Evolutionary conservation across 768 basidiomycete species (phyloP).

Genomic region (Mycena metata): DNA sequence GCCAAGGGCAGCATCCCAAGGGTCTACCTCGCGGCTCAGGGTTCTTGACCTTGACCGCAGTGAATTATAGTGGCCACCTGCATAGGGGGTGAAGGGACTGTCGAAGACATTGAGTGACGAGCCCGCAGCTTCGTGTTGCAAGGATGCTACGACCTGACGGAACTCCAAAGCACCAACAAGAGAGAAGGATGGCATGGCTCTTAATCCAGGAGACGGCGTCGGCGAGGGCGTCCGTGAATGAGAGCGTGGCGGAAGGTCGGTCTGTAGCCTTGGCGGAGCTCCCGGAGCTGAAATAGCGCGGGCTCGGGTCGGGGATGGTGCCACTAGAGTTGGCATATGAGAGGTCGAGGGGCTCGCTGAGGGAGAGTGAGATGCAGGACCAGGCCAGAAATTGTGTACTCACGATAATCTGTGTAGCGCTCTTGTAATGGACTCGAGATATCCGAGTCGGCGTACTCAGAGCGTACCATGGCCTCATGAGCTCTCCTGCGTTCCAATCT

Average conservation of each 20-base stretch:
- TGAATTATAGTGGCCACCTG: constrained; percentile 79
- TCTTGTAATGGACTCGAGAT: constrained; percentile 53
- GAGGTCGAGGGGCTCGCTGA: constrained; percentile 35
- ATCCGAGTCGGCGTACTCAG: constrained; percentile 70
- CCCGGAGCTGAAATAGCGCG: constrained; percentile 46
- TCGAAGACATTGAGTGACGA: constrained; percentile 76
- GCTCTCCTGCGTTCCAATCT: constrained; percentile 62
- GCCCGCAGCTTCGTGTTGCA: constrained; percentile 77
- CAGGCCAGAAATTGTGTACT: constrained; percentile 39
- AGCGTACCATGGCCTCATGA: constrained; percentile 66
- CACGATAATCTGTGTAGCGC: constrained; percentile 77
- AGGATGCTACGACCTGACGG: constrained; percentile 86
- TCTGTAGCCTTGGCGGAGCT: constrained; percentile 39
- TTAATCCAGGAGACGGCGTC: constrained; percentile 46
- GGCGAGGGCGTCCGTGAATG: constrained; percentile 68
- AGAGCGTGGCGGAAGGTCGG: constrained; percentile 57
- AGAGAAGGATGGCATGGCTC: constrained; percentile 85
- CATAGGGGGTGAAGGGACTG: constrained; percentile 74
- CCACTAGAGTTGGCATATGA: constrained; percentile 41
- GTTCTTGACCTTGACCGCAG: constrained; percentile 49
- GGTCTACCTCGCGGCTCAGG: constrained; percentile 53
- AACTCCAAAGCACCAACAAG: constrained; percentile 97
- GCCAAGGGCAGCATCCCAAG: constrained; percentile 66
- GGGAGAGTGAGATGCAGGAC: constrained; percentile 24
- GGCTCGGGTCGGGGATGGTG: constrained; percentile 50